Percentiles rank a stretch among this genome's conserved stretches.
These are phyloP conservation scores for Leccinum longicurvipes DNA, from an alignment of 768 basidiomycete species.

Conservation along the genomic window DNA sequence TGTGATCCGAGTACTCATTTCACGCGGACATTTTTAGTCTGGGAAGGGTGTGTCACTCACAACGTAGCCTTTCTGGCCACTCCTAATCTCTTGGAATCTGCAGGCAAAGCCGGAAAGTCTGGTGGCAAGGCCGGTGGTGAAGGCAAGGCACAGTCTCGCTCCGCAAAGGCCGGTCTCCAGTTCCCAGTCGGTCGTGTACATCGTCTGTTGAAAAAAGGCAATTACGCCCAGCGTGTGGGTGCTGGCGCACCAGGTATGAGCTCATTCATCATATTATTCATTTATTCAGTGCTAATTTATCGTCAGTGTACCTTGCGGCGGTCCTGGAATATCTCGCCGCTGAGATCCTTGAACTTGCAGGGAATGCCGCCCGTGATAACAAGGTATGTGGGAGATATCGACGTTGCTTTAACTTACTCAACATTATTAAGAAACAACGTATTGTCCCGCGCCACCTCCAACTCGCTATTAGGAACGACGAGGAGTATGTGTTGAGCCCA, in stretches of 20 bases:
- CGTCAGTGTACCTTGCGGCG: conserved; percentile 79
- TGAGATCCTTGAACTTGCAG: conserved; percentile 90
- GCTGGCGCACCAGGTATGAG: conserved; percentile 78
- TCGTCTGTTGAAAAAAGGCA: conserved; percentile 83
- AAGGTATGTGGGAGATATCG: conserved; percentile 17
- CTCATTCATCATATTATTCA: conserved; percentile 7
- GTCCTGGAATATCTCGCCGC: conserved; percentile 92
- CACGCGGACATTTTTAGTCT: conserved; percentile 18
- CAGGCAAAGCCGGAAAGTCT: conserved; percentile 49
- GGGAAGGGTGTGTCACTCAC: conserved; percentile 28
- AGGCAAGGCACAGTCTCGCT: conserved; percentile 64
- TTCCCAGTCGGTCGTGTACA: conserved; percentile 94
- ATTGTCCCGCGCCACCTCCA: conserved; percentile 92
- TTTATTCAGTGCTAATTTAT: background rate
- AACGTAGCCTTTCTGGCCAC: background rate
- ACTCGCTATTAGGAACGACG: conserved; percentile 88
- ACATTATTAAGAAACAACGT: conserved; percentile 67
- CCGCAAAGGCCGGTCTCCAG: conserved; percentile 72
- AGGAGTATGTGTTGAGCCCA: conserved; percentile 51
- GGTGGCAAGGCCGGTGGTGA: conserved; percentile 49
- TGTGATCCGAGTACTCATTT: conserved; percentile 2
- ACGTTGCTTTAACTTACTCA: background rate
- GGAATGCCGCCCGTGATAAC: conserved; percentile 59
- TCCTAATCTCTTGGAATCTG: conserved; percentile 9
- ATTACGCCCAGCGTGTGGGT: conserved; percentile 86